A percentile compares a stretch with the other conserved stretches of the same genome.
These are phyloP conservation scores for Botrytis cinerea DNA, from an alignment of 2,329 filamentous ascomycete genomes.

Conservation along the genomic window DNA sequence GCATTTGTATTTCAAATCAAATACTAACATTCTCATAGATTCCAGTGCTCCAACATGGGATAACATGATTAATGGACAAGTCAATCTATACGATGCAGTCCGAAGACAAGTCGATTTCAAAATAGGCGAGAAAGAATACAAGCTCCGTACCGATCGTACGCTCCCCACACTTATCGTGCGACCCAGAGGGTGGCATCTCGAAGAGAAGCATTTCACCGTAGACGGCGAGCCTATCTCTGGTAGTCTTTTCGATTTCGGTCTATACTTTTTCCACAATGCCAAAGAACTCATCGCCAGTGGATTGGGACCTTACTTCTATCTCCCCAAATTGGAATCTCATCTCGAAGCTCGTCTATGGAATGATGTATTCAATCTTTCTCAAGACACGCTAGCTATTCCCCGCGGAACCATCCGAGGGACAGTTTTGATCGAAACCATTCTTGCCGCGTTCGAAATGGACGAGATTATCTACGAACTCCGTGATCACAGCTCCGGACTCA, in stretches of 20 bases:
- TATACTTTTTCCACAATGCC: slow-evolving; percentile 99
- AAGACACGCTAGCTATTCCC: slow-evolving; percentile 88
- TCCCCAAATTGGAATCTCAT: slow-evolving; percentile 97
- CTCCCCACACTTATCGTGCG: slow-evolving; percentile 91
- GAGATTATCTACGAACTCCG: slow-evolving; percentile 99
- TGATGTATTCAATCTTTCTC: slow-evolving; percentile 92
- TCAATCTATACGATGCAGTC: slow-evolving; percentile 96
- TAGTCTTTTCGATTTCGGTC: slow-evolving; percentile 91
- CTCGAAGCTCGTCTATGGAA: slow-evolving; percentile 98
- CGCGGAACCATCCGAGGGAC: slow-evolving; percentile 93
- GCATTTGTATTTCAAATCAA: background rate
- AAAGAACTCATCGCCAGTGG: slow-evolving; percentile 82
- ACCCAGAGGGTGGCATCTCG: slow-evolving; percentile 94
- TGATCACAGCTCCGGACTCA: slow-evolving; percentile 92
- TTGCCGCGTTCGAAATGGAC: slow-evolving; percentile 99
- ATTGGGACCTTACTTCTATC: slow-evolving; percentile 93
- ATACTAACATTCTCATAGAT: slow-evolving; percentile 55
- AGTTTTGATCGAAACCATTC: slow-evolving; percentile 96
- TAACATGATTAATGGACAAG: slow-evolving; percentile 98
- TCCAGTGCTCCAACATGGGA: slow-evolving; percentile 97
- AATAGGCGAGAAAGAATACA: slow-evolving; percentile 93
- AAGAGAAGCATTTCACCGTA: slow-evolving; percentile 96
- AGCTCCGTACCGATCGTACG: slow-evolving; percentile 85
- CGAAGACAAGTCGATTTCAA: slow-evolving; percentile 95
- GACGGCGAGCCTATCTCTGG: slow-evolving; percentile 94